Percentiles rank a stretch among this genome's conserved stretches.
These are phyloP conservation scores for Torrubiella hemipterigena DNA, from an alignment of 2,329 filamentous ascomycete genomes.

Conservation along the genomic window DNA sequence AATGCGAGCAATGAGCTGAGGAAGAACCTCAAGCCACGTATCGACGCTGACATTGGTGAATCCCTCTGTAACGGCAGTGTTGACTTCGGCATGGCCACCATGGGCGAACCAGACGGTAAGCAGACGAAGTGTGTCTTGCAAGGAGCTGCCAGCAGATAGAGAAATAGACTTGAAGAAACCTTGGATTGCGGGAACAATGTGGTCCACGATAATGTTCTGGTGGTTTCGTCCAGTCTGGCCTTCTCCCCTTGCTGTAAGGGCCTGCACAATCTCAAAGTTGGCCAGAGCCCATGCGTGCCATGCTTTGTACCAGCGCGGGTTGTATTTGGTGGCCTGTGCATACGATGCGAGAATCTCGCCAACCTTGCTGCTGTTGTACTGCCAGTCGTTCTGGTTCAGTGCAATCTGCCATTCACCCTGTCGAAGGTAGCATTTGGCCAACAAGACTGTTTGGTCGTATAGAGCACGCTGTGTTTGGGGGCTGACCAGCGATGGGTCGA, in stretches of 20 bases:
- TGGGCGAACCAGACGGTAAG: conserved; percentile 95
- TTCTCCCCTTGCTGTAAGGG: conserved; percentile 56
- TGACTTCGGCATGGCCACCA: conserved; percentile 80
- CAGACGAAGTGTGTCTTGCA: conserved; percentile 88
- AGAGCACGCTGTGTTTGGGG: conserved; percentile 39
- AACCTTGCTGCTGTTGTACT: conserved; percentile 69
- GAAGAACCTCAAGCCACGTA: conserved; percentile 97
- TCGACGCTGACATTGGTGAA: conserved; percentile 89
- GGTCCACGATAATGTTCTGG: conserved; percentile 60
- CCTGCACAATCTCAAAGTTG: conserved; percentile 96
- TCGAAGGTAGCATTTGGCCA: conserved; percentile 92
- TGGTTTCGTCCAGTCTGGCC: conserved; percentile 34
- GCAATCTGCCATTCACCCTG: conserved; percentile 93
- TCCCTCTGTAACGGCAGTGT: conserved; percentile 76
- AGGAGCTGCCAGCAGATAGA: conserved; percentile 77
- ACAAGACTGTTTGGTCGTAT: conserved; percentile 53
- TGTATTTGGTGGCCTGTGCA: conserved; percentile 82
- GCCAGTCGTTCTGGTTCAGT: conserved; percentile 80
- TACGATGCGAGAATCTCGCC: conserved; percentile 87
- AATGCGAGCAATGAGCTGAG: conserved; percentile 92
- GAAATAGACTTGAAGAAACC: conserved; percentile 98
- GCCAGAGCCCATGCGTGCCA: conserved; percentile 98
- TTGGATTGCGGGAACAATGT: conserved; percentile 87
- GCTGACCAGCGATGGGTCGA: conserved; percentile 32
- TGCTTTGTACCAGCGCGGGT: conserved; percentile 94